Evolutionary conservation across 2,329 filamentous ascomycete species (phyloP).

Genomic region (Diaporthe humulicola): DNA sequence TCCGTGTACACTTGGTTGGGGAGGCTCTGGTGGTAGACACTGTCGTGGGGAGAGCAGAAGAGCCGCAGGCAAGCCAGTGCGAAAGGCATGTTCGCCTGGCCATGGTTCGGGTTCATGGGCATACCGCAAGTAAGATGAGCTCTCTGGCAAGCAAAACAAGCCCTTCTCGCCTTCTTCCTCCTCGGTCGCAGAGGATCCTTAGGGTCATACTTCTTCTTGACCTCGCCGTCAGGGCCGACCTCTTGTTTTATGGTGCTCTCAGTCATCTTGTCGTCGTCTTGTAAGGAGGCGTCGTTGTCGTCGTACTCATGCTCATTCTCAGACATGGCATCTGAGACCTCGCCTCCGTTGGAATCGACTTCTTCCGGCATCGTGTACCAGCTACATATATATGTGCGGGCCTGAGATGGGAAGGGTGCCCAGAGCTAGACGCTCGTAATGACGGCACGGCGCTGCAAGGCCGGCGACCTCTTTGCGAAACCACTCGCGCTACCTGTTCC

Average conservation of each 20-base stretch:
- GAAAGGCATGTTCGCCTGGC: constrained; percentile 37
- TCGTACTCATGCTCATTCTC: constrained; percentile 71
- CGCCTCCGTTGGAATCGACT: constrained; percentile 64
- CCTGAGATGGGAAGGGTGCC: constrained; percentile 30
- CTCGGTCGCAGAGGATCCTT: constrained; percentile 92
- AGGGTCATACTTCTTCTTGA: constrained; percentile 80
- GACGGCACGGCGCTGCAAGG: constrained; percentile 51
- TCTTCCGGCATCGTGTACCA: constrained; percentile 69
- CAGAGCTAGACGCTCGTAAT: constrained; percentile 42
- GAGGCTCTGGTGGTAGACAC: background rate
- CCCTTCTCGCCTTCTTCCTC: constrained; percentile 94
- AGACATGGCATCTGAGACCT: constrained; percentile 71
- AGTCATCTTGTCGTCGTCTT: constrained; percentile 67
- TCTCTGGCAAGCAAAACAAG: constrained; percentile 96
- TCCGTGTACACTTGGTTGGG: background rate
- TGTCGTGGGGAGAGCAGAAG: background rate
- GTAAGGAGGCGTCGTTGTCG: constrained; percentile 57
- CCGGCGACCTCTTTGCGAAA: constrained; percentile 42
- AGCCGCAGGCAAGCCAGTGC: background rate
- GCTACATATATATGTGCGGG: constrained; percentile 60
- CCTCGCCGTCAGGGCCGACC: constrained; percentile 61
- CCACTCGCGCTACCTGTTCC: constrained; percentile 38
- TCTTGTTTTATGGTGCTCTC: constrained; percentile 59
- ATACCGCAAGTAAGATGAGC: constrained; percentile 98
- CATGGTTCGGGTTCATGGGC: constrained; percentile 58